phyloP scores from a whole-genome alignment of 2,329 filamentous ascomycete species.

The Ceratocystis colombiana region DNA sequence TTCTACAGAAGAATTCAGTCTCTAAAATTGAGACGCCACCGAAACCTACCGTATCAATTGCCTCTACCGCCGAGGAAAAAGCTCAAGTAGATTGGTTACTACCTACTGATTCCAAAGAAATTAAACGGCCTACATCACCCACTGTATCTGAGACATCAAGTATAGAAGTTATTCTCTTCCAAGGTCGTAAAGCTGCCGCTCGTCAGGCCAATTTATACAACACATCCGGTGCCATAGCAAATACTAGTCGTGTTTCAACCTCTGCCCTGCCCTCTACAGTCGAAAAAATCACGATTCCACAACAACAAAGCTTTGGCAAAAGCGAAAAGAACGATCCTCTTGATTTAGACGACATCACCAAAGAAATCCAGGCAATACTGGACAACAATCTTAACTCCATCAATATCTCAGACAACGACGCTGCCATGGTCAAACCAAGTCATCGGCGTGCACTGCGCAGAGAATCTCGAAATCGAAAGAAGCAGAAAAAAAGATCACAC shows the following conservation, averaged over 20 bases:
- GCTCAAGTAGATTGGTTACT: neutral
- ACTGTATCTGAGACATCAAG: slow-evolving; percentile 17
- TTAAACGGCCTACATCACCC: neutral
- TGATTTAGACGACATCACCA: slow-evolving; percentile 7
- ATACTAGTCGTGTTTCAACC: neutral
- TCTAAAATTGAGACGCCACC: neutral
- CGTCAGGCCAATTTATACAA: neutral
- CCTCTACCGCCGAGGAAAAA: neutral
- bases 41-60: neutral
- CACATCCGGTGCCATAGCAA: neutral
- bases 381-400: neutral
- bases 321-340: neutral
- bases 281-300: neutral
- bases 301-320: neutral
- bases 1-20: slow-evolving; percentile 18
- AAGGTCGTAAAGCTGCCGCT: slow-evolving; percentile 39
- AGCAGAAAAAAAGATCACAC: slow-evolving; percentile 17
- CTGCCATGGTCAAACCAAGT: slow-evolving; percentile 23
- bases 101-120: neutral
- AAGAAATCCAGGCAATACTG: slow-evolving; percentile 16
- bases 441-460: slow-evolving; percentile 18
- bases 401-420: neutral
- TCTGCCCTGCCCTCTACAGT: neutral
- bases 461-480: slow-evolving; percentile 27
- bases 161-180: slow-evolving; percentile 61